Evolutionary conservation across 2,329 filamentous ascomycete species (phyloP).

Genomic region (Pestalotiopsis sp.): DNA sequence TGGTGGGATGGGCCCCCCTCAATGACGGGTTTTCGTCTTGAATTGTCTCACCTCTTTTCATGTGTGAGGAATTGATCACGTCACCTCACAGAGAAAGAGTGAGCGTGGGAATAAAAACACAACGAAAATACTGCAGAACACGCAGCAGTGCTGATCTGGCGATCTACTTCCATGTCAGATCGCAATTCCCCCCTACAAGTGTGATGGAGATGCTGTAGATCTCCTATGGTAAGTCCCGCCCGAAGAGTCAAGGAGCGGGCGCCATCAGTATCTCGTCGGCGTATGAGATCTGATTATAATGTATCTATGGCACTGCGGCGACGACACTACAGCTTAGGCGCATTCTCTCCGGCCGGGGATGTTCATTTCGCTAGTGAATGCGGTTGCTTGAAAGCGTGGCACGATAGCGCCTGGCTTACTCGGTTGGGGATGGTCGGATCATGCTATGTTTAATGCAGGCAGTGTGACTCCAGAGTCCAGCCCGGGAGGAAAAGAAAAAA

Average conservation of each 20-base stretch:
- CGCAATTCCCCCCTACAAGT: not conserved
- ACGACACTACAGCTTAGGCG: not conserved
- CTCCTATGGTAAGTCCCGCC: not conserved
- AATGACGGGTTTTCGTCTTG: not conserved
- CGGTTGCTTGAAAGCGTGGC: not conserved
- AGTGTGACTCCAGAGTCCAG: not conserved
- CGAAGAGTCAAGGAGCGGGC: not conserved
- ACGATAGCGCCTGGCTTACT: not conserved
- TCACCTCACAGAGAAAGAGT: not conserved
- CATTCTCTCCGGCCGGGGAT: not conserved
- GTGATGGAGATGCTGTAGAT: not conserved
- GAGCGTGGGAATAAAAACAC: not conserved
- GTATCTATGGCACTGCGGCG: not conserved
- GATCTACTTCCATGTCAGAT: not conserved
- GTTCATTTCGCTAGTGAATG: slow-evolving; percentile 1
- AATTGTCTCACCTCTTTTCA: not conserved
- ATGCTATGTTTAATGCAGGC: not conserved
- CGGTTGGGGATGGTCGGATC: not conserved
- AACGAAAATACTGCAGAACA: not conserved
- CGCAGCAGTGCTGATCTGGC: not conserved
- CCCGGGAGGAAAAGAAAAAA: not conserved
- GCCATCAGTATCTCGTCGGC: not conserved
- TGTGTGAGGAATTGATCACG: not conserved
- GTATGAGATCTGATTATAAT: not conserved
- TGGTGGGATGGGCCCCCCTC: not conserved